Conservation (phyloP, 2,329 filamentous ascomycete species). For the Colletotrichum viniferum region DNA sequence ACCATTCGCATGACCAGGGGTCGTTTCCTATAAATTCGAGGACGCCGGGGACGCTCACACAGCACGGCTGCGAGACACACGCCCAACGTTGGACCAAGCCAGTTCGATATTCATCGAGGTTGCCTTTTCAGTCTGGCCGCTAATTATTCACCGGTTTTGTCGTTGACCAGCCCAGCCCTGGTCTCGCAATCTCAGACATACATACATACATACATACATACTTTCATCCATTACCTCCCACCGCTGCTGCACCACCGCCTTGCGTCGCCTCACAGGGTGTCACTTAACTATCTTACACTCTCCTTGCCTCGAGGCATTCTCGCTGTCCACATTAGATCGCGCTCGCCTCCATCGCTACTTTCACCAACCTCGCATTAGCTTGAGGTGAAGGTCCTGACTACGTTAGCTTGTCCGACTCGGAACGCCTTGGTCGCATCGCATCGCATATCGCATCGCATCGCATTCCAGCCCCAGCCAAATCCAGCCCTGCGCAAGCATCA, state of each 20-base stretch:
- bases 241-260: neutral
- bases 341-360: neutral
- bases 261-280: neutral
- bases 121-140: neutral
- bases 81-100: neutral
- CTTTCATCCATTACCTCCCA: neutral
- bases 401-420: neutral
- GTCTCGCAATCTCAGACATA: neutral
- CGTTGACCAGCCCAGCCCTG: neutral
- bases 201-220: neutral
- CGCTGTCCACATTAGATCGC: neutral
- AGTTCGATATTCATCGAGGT: neutral
- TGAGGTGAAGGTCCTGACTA: neutral
- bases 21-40: neutral
- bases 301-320: neutral
- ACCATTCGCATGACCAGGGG: neutral
- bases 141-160: neutral
- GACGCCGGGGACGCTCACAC: neutral
- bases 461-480: neutral
- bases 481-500: neutral
- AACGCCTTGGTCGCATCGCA: neutral
- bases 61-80: neutral
- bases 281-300: neutral
- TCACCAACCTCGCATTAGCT: neutral
- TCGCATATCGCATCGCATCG: neutral